Conservation (phyloP, 176 grass and related monocot genomes). For the Sorghum bicolor region Sorghum_bicolor_NCBIv3 NC_012874.2:2046001-2046500, state of each 20-base stretch:
- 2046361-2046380: neutral
- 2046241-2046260: neutral
- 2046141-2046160: neutral
- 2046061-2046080: conserved; percentile 28
- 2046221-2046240: neutral
- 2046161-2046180: neutral
- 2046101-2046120: neutral
- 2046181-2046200: neutral
- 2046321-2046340: neutral
- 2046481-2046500: neutral
- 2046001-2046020: conserved; percentile 51
- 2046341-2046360: neutral
- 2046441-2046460: neutral
- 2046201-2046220: neutral
- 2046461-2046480: neutral
- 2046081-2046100: neutral
- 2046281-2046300: neutral
- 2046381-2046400: neutral
- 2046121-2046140: neutral
- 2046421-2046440: neutral
- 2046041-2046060: conserved; percentile 40
- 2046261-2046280: neutral
- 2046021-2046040: conserved; percentile 60
- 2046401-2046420: neutral
- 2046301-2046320: neutral